These are phyloP conservation scores for Rubia yunnanensis DNA, from an alignment of 257 asterid genomes.

Conservation along the genomic window DNA sequence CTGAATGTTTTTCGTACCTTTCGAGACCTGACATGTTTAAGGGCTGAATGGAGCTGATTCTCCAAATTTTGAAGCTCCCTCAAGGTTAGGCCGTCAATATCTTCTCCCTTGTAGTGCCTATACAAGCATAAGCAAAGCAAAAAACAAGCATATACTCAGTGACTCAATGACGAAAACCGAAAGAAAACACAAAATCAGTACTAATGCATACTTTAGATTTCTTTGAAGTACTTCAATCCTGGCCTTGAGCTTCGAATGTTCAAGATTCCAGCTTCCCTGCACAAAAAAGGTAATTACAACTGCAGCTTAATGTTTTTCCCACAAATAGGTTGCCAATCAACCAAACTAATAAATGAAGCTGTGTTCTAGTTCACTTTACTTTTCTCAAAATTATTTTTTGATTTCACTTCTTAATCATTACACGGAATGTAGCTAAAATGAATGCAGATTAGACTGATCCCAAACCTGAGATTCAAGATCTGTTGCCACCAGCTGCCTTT, in stretches of 20 bases:
- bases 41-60: conserved; percentile 67
- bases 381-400: too few species aligned
- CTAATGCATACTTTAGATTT: conserved; percentile 52
- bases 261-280: conserved; percentile 71
- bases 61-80: conserved; percentile 86
- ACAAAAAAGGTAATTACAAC: not conserved
- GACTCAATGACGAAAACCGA: not conserved
- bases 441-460: not conserved
- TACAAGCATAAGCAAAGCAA: not conserved
- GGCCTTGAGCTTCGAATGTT: conserved; percentile 81
- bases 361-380: too few species aligned
- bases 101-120: conserved; percentile 87
- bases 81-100: conserved; percentile 41
- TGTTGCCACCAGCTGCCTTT: conserved; percentile 40
- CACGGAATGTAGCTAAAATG: too few species aligned
- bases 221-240: conserved; percentile 69
- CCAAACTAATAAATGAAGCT: too few species aligned
- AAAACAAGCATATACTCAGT: not conserved
- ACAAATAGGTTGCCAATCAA: not conserved
- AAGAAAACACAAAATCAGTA: not conserved
- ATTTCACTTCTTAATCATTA: too few species aligned
- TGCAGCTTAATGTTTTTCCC: not conserved
- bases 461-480: conserved; percentile 47
- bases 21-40: conserved; percentile 65
- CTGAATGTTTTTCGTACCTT: conserved; percentile 34